These are phyloP conservation scores for Zygnema circumcarinatum DNA, from an alignment of 139 green algal genomes.

Conservation along the genomic window DNA sequence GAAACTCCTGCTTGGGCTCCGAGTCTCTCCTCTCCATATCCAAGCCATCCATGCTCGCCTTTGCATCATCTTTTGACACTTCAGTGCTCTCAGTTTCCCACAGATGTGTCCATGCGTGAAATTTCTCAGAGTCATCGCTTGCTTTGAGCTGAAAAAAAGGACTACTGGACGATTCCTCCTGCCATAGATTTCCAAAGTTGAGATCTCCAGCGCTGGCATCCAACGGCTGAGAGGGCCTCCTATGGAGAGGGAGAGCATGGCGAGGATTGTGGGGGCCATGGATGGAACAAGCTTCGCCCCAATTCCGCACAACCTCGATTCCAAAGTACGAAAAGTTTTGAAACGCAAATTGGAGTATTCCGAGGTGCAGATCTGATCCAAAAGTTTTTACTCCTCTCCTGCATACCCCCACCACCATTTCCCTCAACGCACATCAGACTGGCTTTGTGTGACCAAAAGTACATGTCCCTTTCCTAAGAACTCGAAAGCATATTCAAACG, in stretches of 20 bases:
- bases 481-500: no score
- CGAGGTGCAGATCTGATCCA: constrained; percentile 26
- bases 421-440: no score
- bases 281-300: background rate
- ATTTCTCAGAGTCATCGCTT: background rate
- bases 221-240: background rate
- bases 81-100: background rate
- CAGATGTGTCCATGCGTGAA: background rate
- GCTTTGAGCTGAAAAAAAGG: background rate
- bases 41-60: background rate
- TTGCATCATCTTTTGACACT: background rate
- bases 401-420: background rate
- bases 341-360: constrained; percentile 5
- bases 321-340: constrained; percentile 12
- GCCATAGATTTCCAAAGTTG: background rate
- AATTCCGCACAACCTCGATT: background rate
- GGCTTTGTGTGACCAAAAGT: no score
- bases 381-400: constrained; percentile 19
- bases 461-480: no score
- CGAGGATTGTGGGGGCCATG: constrained; percentile 8
- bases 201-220: background rate
- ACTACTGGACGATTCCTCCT: background rate
- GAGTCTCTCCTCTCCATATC: background rate
- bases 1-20: background rate
- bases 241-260: background rate